Percentiles rank a stretch among this genome's conserved stretches.
Evolutionary conservation across 345 rosid genomes (phyloP).

Genomic region (Populus tremula): DNA sequence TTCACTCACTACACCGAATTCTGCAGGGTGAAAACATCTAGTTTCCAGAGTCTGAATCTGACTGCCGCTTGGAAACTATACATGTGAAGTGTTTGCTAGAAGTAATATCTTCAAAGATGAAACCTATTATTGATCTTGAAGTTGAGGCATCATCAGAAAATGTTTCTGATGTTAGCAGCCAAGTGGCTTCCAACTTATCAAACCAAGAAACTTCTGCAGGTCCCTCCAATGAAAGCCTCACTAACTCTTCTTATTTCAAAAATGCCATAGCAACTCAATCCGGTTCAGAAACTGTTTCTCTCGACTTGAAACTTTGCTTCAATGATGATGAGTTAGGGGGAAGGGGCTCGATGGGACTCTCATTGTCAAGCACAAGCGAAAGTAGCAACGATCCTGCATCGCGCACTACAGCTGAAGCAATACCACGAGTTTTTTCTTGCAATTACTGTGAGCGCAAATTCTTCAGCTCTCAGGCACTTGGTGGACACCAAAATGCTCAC

Average conservation of each 20-base stretch:
- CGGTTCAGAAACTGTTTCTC: constrained; percentile 16
- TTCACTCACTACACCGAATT: not conserved
- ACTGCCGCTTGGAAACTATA: not conserved
- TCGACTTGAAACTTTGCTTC: constrained; percentile 22
- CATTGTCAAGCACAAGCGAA: constrained; percentile 61
- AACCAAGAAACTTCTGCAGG: constrained; percentile 30
- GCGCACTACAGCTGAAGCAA: constrained; percentile 18
- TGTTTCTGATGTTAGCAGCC: constrained; percentile 52
- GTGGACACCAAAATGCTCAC: constrained; percentile 30
- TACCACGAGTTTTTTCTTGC: constrained; percentile 25
- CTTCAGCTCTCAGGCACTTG: constrained; percentile 31
- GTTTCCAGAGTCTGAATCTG: not conserved
- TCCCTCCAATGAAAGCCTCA: constrained; percentile 40
- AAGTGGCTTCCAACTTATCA: constrained; percentile 65
- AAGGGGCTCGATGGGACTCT: constrained; percentile 32
- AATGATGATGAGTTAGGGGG: constrained; percentile 6
- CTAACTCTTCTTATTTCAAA: constrained; percentile 21
- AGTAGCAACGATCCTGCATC: constrained; percentile 51
- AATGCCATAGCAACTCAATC: constrained; percentile 15
- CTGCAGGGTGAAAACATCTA: constrained; percentile 22
- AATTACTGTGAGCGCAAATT: constrained; percentile 26
- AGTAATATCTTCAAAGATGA: constrained; percentile 35
- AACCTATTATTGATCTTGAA: constrained; percentile 51
- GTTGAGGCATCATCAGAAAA: constrained; percentile 50
- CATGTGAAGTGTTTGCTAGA: constrained; percentile 2